These are phyloP conservation scores for Fusarium haematococcum DNA, from an alignment of 2,329 filamentous ascomycete genomes.

Conservation along the genomic window DNA sequence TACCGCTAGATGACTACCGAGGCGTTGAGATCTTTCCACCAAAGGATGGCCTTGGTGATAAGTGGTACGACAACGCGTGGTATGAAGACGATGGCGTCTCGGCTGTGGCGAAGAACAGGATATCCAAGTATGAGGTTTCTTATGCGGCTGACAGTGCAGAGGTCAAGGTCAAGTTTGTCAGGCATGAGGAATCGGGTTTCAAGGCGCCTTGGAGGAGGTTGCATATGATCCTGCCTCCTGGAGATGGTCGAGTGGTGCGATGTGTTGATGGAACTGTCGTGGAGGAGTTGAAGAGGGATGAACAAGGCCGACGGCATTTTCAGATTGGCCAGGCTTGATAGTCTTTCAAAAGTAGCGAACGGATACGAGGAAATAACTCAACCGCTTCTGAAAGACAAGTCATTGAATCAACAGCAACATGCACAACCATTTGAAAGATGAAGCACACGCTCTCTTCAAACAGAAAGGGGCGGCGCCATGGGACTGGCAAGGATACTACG, in stretches of 20 bases:
- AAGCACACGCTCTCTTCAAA: background rate
- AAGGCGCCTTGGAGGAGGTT: slow-evolving; percentile 50
- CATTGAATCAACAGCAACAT: background rate
- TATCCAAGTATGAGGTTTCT: slow-evolving; percentile 48
- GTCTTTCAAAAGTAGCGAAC: background rate
- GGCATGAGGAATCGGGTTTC: slow-evolving; percentile 50
- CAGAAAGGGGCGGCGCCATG: background rate
- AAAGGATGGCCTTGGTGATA: slow-evolving; percentile 22
- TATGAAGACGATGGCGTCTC: slow-evolving; percentile 55
- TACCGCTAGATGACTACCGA: slow-evolving; percentile 57
- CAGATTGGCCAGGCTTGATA: background rate
- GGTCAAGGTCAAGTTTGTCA: slow-evolving; percentile 44
- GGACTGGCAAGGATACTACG: background rate
- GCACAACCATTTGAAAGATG: background rate
- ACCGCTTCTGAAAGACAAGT: background rate
- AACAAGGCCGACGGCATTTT: background rate
- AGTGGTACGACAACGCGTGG: slow-evolving; percentile 49
- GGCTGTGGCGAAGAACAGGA: slow-evolving; percentile 44
- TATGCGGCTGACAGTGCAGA: slow-evolving; percentile 38
- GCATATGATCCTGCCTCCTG: slow-evolving; percentile 47
- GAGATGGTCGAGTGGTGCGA: slow-evolving; percentile 37
- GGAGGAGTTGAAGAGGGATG: background rate
- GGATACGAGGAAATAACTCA: background rate
- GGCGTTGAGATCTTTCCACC: slow-evolving; percentile 59
- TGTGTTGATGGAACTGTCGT: background rate